phyloP scores from a whole-genome alignment of 352 stramenopile species.

The Phytophthora megakarya region DNA sequence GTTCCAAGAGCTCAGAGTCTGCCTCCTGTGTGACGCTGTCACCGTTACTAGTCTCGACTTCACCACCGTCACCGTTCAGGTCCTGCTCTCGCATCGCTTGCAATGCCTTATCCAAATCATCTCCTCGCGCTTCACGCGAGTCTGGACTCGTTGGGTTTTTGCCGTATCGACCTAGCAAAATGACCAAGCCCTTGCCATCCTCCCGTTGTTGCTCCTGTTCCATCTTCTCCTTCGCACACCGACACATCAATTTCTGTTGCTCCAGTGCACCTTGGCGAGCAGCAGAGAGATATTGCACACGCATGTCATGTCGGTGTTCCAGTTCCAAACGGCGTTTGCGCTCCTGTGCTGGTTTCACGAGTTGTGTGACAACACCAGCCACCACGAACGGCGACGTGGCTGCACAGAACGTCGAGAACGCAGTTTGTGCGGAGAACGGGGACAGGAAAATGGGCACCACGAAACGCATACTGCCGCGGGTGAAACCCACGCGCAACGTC shows the following conservation, averaged over 20 bases:
- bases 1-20: conserved; percentile 36
- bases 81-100: conserved; percentile 25
- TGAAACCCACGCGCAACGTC: conserved; percentile 74
- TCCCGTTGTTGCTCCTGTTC: conserved; percentile 47
- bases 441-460: conserved; percentile 84
- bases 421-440: conserved; percentile 67
- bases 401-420: conserved; percentile 75
- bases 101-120: conserved; percentile 26
- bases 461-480: conserved; percentile 79
- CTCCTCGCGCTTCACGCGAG: conserved; percentile 29
- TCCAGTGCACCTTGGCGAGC: conserved; percentile 58
- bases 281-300: conserved; percentile 62
- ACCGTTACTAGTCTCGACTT: conserved; percentile 15
- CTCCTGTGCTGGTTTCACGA: conserved; percentile 71
- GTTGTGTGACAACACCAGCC: conserved; percentile 64
- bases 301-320: conserved; percentile 49
- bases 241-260: conserved; percentile 79
- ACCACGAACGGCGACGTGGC: conserved; percentile 75
- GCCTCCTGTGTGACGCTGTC: conserved; percentile 27
- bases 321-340: conserved; percentile 54
- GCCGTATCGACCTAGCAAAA: conserved; percentile 76
- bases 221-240: conserved; percentile 64
- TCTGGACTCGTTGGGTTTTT: conserved; percentile 71
- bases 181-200: conserved; percentile 64
- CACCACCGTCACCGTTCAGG: conserved; percentile 29